phyloP scores from a whole-genome alignment of 257 asterid genomes.

The Scutellaria galericulata region DNA sequence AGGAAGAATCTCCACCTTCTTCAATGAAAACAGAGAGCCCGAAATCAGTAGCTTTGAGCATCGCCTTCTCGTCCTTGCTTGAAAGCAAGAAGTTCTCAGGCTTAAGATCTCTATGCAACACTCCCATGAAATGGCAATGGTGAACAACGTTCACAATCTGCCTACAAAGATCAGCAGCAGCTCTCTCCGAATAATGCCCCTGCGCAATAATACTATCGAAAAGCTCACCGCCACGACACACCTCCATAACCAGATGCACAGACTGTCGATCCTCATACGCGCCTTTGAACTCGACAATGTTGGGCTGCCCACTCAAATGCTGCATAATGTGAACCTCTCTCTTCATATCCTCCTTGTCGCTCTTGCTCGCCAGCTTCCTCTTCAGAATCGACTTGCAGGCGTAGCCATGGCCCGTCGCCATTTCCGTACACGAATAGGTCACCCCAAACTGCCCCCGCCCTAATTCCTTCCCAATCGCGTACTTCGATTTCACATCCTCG shows the following conservation, averaged over 20 bases:
- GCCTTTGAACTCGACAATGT: conserved; percentile 70
- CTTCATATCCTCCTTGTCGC: conserved; percentile 70
- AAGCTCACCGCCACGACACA: conserved; percentile 72
- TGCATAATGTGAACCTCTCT: conserved; percentile 75
- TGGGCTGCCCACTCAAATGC: conserved; percentile 76
- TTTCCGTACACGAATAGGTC: conserved; percentile 62
- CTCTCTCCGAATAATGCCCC: conserved; percentile 69
- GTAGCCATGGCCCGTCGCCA: conserved; percentile 47
- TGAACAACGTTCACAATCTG: conserved; percentile 78
- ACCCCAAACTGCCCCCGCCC: conserved; percentile 79
- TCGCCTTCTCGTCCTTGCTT: conserved; percentile 59
- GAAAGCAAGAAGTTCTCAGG: conserved; percentile 75
- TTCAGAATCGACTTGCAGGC: conserved; percentile 72
- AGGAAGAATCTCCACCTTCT: conserved; percentile 43
- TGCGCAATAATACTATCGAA: conserved; percentile 70
- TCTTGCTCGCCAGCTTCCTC: conserved; percentile 68
- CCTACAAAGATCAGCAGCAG: conserved; percentile 65
- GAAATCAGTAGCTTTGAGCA: conserved; percentile 71
- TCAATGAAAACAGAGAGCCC: conserved; percentile 76
- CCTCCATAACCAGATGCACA: conserved; percentile 72
- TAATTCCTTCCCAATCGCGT: conserved; percentile 62
- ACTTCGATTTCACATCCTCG: conserved; percentile 56
- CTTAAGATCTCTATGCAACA: conserved; percentile 77
- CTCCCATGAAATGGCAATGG: conserved; percentile 82
- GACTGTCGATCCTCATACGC: conserved; percentile 67